These are phyloP conservation scores for Cenchrus fungigraminus DNA, from an alignment of 176 grass and related monocot genomes.

Conservation along the genomic window DNA sequence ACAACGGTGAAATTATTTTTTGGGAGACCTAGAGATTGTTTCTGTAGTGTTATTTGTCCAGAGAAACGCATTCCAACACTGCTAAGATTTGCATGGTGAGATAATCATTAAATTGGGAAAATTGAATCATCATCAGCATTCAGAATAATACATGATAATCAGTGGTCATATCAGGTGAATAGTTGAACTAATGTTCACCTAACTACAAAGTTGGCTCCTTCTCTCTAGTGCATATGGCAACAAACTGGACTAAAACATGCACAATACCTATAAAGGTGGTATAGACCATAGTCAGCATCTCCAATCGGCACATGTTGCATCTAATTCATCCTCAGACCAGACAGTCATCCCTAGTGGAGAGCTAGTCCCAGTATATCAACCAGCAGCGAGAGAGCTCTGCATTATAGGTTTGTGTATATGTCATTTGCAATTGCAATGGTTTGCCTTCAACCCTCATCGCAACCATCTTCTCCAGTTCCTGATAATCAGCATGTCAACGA, in stretches of 20 bases:
- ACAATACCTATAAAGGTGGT: slow-evolving; percentile 31
- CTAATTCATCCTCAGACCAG: neutral
- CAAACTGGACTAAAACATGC: slow-evolving; percentile 30
- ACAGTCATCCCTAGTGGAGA: neutral
- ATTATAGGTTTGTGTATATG: neutral
- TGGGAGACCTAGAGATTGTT: slow-evolving; percentile 70
- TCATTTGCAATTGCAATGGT: slow-evolving; percentile 29
- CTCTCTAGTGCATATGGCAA: slow-evolving; percentile 2
- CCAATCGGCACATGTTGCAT: neutral
- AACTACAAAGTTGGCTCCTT: slow-evolving; percentile 16
- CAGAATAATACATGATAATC: slow-evolving; percentile 16
- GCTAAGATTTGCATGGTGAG: slow-evolving; percentile 28
- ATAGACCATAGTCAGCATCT: slow-evolving; percentile 21
- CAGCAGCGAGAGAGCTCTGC: neutral
- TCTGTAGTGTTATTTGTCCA: slow-evolving; percentile 8
- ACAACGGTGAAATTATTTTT: slow-evolving; percentile 97
- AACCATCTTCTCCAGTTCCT: slow-evolving; percentile 25
- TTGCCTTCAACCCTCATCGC: neutral
- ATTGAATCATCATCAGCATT: neutral
- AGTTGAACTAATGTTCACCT: neutral
- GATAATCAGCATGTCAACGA: slow-evolving; percentile 3
- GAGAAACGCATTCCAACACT: neutral
- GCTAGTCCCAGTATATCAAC: slow-evolving; percentile 1
- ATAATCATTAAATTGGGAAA: neutral
- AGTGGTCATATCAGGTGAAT: slow-evolving; percentile 26